Percentiles rank a stretch among this genome's conserved stretches.
Evolutionary conservation across 768 basidiomycete species (phyloP).

Genomic region (Heimioporus sp.): DNA sequence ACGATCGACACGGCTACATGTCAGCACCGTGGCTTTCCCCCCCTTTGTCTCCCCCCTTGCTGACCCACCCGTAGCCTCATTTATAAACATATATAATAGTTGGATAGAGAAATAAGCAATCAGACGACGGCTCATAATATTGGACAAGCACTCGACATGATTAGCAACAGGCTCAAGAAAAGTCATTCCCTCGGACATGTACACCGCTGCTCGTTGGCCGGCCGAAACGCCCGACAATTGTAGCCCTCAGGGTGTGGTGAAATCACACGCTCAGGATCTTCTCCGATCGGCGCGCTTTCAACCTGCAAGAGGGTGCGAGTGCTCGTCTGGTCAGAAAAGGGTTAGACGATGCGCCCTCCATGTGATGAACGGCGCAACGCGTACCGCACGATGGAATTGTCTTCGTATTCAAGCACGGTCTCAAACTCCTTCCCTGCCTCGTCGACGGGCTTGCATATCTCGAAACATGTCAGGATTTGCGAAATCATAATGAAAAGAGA

Average conservation of each 20-base stretch:
- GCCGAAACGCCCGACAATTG: too few relatives aligned
- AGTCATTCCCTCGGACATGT: too few relatives aligned
- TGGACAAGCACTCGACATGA: too few relatives aligned
- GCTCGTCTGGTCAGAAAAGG: neutral
- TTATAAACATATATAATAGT: conserved; percentile 40
- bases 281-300: neutral
- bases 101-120: too few relatives aligned
- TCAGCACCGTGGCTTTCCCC: conserved; percentile 40
- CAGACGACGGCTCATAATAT: too few relatives aligned
- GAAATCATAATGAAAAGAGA: neutral
- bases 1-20: conserved; percentile 89
- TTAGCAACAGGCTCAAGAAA: too few relatives aligned
- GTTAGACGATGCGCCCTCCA: neutral
- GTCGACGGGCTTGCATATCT: neutral
- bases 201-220: too few relatives aligned
- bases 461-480: neutral
- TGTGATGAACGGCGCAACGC: neutral
- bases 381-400: neutral
- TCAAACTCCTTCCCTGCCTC: neutral
- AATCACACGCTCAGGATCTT: neutral
- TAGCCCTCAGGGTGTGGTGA: too few relatives aligned
- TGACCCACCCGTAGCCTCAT: conserved; percentile 53
- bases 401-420: neutral
- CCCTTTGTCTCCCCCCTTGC: neutral
- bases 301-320: neutral